phyloP scores from a whole-genome alignment of 352 stramenopile genomes.

The Pythium phragmitis region DNA sequence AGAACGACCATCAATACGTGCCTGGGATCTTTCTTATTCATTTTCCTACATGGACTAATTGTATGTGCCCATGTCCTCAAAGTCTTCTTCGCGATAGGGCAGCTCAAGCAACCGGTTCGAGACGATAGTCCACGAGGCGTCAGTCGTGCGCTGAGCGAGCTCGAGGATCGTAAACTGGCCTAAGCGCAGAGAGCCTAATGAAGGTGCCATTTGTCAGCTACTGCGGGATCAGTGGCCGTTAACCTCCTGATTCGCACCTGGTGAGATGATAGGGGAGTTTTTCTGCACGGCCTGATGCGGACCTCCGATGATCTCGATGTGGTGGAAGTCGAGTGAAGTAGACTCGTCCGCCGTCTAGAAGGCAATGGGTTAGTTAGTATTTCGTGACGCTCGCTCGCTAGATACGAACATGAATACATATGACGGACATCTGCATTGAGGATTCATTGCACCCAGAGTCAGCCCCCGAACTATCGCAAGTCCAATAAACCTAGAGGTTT shows the following conservation, averaged over 20 bases:
- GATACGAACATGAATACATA: neutral
- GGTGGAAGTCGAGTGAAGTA: constrained; percentile 13
- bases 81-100: constrained; percentile 15
- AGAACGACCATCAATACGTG: neutral
- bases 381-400: neutral
- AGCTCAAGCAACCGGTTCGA: constrained; percentile 20
- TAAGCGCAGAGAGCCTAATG: constrained; percentile 52
- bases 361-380: neutral
- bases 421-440: neutral
- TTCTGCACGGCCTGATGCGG: constrained; percentile 42
- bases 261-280: constrained; percentile 55
- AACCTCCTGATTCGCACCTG: constrained; percentile 33
- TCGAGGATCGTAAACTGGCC: constrained; percentile 80
- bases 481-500: neutral
- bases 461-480: neutral
- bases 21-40: neutral
- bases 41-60: neutral
- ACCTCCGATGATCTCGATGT: constrained; percentile 66
- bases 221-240: neutral
- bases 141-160: constrained; percentile 46
- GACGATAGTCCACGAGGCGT: constrained; percentile 52
- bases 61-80: constrained; percentile 3
- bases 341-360: neutral
- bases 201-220: neutral
- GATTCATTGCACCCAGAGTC: neutral